phyloP scores from a whole-genome alignment of 169 alveolate species.

The Pseudocohnilembus persalinus region DNA sequence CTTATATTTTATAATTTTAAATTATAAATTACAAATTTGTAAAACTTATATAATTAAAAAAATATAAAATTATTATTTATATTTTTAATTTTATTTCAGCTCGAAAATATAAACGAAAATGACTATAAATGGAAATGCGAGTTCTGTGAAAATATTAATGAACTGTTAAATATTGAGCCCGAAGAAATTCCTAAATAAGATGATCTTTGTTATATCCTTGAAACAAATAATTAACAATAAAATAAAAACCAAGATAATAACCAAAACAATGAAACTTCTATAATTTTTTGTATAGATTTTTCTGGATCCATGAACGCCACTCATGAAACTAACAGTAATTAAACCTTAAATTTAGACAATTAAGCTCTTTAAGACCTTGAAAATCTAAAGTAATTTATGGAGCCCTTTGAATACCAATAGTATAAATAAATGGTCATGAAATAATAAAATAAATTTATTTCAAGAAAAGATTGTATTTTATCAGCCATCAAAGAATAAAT shows the following conservation, averaged over 20 bases:
- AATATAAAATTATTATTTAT: neutral
- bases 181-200: conserved; percentile 70
- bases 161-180: conserved; percentile 42
- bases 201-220: conserved; percentile 52
- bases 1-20: neutral
- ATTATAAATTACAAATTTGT: neutral
- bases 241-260: conserved; percentile 18
- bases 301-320: conserved; percentile 78
- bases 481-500: conserved; percentile 72
- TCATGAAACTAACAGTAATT: conserved; percentile 47
- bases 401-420: conserved; percentile 43
- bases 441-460: conserved; percentile 50
- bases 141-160: conserved; percentile 59
- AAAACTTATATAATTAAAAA: neutral
- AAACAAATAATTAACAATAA: conserved; percentile 37
- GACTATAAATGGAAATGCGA: conserved; percentile 73
- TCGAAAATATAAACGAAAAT: conserved; percentile 21
- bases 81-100: neutral
- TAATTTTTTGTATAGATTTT: conserved; percentile 69
- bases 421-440: conserved; percentile 28
- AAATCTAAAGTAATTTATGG: conserved; percentile 49
- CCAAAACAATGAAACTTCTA: conserved; percentile 32
- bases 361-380: conserved; percentile 32
- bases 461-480: conserved; percentile 70
- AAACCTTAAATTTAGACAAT: conserved; percentile 46